These are phyloP conservation scores for Vaccinium darrowii DNA, from an alignment of 148 eudicot species.

Conservation along the genomic window DNA sequence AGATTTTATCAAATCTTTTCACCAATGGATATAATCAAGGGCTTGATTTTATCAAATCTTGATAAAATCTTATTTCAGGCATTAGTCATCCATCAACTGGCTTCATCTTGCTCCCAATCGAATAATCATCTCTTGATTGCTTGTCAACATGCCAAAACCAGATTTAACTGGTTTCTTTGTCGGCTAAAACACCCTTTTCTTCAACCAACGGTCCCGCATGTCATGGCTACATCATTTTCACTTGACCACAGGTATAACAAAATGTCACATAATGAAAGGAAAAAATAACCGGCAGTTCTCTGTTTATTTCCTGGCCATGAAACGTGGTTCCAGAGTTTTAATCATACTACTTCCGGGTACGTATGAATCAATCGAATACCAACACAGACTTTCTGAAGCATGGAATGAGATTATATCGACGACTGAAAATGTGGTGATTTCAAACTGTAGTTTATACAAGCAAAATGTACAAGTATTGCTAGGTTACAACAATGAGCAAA, in stretches of 20 bases:
- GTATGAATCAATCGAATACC: neutral
- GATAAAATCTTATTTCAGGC: neutral
- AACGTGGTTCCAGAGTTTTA: neutral
- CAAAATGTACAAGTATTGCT: slow-evolving; percentile 14
- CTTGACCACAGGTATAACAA: neutral
- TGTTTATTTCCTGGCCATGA: neutral
- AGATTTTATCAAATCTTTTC: too few species aligned
- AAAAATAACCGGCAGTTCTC: neutral
- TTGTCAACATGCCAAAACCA: neutral
- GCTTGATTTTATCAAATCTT: too few species aligned
- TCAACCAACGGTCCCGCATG: neutral
- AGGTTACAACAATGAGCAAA: slow-evolving; percentile 9
- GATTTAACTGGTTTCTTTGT: neutral
- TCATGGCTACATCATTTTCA: neutral
- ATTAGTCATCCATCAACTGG: neutral
- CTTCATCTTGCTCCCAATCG: neutral
- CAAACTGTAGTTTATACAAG: neutral
- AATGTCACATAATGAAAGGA: neutral
- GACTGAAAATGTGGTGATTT: neutral
- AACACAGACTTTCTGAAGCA: neutral
- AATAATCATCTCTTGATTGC: neutral
- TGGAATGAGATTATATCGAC: neutral
- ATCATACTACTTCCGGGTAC: neutral
- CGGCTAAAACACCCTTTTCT: neutral
- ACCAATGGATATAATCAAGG: too few species aligned